Evolutionary conservation across 2,329 filamentous ascomycete species (phyloP).

Genomic region (Botrytis squamosa): DNA sequence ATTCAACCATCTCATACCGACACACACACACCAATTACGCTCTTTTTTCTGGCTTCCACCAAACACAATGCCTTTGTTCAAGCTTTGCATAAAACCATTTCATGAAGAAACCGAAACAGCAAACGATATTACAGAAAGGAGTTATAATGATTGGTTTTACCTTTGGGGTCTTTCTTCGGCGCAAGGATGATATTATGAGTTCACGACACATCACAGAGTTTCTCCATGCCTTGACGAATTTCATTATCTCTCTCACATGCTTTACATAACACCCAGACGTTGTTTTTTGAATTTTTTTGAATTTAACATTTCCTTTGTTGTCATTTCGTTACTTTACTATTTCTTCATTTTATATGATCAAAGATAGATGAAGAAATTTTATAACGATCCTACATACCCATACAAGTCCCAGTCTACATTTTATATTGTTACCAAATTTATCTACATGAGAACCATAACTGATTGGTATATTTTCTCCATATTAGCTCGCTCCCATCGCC

Average conservation of each 20-base stretch:
- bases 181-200: conserved; percentile 19
- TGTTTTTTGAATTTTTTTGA: neutral
- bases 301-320: neutral
- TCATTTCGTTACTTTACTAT: neutral
- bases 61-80: conserved; percentile 18
- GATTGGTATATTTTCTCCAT: conserved; percentile 28
- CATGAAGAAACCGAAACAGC: neutral
- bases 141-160: conserved; percentile 1
- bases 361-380: conserved; percentile 22
- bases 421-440: conserved; percentile 24
- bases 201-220: conserved; percentile 20
- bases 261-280: conserved; percentile 1
- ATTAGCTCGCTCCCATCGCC: conserved; percentile 19
- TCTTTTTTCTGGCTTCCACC: neutral
- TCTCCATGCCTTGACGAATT: conserved; percentile 22
- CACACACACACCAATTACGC: neutral
- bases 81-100: conserved; percentile 14
- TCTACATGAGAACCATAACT: conserved; percentile 37
- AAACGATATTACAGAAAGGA: neutral
- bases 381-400: conserved; percentile 11
- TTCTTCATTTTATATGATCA: conserved; percentile 13
- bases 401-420: conserved; percentile 2
- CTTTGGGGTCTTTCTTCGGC: conserved; percentile 22
- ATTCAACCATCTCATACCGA: conserved; percentile 11
- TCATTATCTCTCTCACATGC: conserved; percentile 2